phyloP scores from a whole-genome alignment of 192 early-diverging fungal species.

The Backusella luteola region DNA sequence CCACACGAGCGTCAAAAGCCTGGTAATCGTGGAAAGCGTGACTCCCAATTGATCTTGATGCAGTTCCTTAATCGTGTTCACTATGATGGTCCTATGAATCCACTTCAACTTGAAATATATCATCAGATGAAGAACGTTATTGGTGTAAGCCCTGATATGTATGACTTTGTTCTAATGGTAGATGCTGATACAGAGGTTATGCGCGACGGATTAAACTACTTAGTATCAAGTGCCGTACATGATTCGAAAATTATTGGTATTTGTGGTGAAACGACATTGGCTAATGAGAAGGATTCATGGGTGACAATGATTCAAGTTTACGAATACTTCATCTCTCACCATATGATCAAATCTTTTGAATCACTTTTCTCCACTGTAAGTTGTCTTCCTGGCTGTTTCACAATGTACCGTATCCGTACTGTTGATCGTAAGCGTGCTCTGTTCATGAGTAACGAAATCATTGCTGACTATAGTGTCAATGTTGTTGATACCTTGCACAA shows the following conservation, averaged over 20 bases:
- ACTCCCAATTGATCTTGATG: constrained; percentile 98
- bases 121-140: constrained; percentile 99
- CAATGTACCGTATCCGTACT: constrained; percentile 95
- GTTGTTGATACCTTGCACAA: constrained; percentile 95
- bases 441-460: constrained; percentile 85
- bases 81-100: constrained; percentile 90
- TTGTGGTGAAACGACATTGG: constrained; percentile 93
- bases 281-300: constrained; percentile 95
- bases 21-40: constrained; percentile 98
- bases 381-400: constrained; percentile 98
- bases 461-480: constrained; percentile 93
- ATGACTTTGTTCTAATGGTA: constrained; percentile 97
- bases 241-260: constrained; percentile 93
- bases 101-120: constrained; percentile 96
- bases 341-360: constrained; percentile 96
- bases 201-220: constrained; percentile 84
- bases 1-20: constrained; percentile 82
- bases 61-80: constrained; percentile 95
- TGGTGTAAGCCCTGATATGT: constrained; percentile 92
- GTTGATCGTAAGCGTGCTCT: constrained; percentile 87
- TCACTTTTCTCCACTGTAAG: constrained; percentile 96
- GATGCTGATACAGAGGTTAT: constrained; percentile 97
- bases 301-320: constrained; percentile 99
- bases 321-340: constrained; percentile 98
- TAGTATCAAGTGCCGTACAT: constrained; percentile 87